phyloP scores from a whole-genome alignment of 2,329 filamentous ascomycete species.

The Colletotrichum orchidophilum region DNA sequence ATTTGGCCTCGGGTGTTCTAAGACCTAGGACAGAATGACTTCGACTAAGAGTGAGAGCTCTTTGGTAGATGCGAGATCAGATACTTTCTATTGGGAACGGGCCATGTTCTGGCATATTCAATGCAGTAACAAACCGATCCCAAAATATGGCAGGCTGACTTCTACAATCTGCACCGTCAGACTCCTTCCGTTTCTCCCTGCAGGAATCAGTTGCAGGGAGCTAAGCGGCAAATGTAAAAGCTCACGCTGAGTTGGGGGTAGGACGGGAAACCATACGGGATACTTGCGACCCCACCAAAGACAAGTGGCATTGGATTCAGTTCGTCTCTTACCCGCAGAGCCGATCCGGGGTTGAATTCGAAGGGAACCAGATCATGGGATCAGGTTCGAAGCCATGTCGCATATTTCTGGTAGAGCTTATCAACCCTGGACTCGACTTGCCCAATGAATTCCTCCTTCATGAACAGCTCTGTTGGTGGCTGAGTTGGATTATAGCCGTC shows the following conservation, averaged over 20 bases:
- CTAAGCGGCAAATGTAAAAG: background rate
- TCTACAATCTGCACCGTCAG: background rate
- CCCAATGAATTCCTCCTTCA: background rate
- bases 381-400: background rate
- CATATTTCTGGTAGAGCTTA: background rate
- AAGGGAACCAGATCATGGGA: background rate
- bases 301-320: background rate
- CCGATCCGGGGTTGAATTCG: background rate
- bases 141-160: background rate
- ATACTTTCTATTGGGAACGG: no score
- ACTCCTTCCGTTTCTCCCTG: background rate
- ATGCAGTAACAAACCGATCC: background rate
- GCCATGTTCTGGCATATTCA: no score
- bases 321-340: slow-evolving; percentile 29
- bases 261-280: background rate
- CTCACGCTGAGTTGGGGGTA: background rate
- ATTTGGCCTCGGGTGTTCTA: no score
- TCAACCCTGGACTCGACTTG: background rate
- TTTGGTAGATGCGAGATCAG: no score
- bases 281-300: background rate
- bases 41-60: no score
- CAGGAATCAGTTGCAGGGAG: background rate
- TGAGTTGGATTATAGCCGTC: background rate
- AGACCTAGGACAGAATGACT: no score
- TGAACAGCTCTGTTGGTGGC: background rate